Base-by-base conservation (phyloP, 352 stramenopile species). In the Thraustochytrium striatum region DNA sequence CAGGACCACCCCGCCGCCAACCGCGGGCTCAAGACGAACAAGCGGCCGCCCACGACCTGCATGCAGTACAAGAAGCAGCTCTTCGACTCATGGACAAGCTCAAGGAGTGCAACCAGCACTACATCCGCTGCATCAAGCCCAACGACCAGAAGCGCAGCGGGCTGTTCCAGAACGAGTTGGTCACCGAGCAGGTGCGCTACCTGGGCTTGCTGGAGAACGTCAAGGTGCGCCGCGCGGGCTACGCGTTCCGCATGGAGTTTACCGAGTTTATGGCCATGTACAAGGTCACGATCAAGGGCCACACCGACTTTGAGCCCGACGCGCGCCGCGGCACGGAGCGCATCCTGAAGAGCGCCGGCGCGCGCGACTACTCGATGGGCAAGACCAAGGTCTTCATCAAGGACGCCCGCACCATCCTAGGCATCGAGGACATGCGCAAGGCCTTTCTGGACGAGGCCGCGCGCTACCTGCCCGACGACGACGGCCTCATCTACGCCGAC, bases 191-290 rank as follows among this genome's bases (percentile, higher is more conserved):
- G 86, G 83, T 98, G 2, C 90, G 91, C 73, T 98, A 98, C 61
- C 95, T 95, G 83, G 97, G 97, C 89, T 93, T 99, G 16, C 89
- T 99, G 8, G 96, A 99, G 85, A 96, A 96, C 9, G 96, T 99
- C 35, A 92, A 94, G 53, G 96, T 99, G 28, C 97, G 97, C 75
- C 93, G 95, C 55, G 90, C 95, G 53, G 97, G 96, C 1, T 99
- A 98, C 84, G 96, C 97, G 39, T 96, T 99, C 75, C 94, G 97
- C 78, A 89, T 99, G 30, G 87, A 86, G 44, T 96, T 98, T 83
- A 83, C 92, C 35, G 53, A 70, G 50, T 83, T 83, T 41, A 33
- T 39, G 21, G 61, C 69, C 11, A 80, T 57, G 25, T 83, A 84
- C 65, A 83, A 83, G 69, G 72, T 78, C 21, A 68, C 84, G 30